A percentile compares a stretch with the other conserved stretches of the same genome.
These are phyloP conservation scores for Xylaria multiplex DNA, from an alignment of 2,329 filamentous ascomycete genomes.

Conservation along the genomic window DNA sequence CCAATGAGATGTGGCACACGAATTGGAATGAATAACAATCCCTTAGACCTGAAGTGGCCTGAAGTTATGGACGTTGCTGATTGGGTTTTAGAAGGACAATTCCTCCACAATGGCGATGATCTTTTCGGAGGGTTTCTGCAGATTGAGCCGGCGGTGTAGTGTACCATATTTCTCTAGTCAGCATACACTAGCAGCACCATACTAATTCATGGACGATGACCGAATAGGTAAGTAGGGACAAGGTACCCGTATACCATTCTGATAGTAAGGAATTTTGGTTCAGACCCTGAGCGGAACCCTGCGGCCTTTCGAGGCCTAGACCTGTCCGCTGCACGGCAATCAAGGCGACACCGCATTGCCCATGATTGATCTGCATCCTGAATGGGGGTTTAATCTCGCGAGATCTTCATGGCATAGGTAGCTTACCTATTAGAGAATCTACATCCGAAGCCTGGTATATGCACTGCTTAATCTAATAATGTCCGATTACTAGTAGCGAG, in stretches of 20 bases:
- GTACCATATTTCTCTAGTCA: neutral
- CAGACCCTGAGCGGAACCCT: slow-evolving; percentile 21
- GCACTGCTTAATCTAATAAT: neutral
- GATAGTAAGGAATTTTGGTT: slow-evolving; percentile 8
- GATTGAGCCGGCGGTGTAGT: slow-evolving; percentile 32
- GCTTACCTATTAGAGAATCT: neutral
- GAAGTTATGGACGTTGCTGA: neutral
- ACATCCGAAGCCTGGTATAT: slow-evolving; percentile 12
- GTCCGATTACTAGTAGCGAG: neutral
- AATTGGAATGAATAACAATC: slow-evolving; percentile 10
- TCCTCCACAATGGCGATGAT: slow-evolving; percentile 18
- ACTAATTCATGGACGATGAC: neutral
- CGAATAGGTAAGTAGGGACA: slow-evolving; percentile 6
- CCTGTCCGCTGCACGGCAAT: slow-evolving; percentile 30
- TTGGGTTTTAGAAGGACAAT: slow-evolving; percentile 5
- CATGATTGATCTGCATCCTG: slow-evolving; percentile 27
- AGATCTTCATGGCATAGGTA: slow-evolving; percentile 14
- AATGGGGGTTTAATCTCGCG: slow-evolving; percentile 21
- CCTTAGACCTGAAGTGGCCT: neutral
- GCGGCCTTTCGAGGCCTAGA: slow-evolving; percentile 28
- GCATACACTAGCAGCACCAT: neutral
- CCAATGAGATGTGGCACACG: neutral
- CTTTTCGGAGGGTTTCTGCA: slow-evolving; percentile 18
- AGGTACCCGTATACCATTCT: slow-evolving; percentile 1
- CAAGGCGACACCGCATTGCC: slow-evolving; percentile 28